Percentiles rank a stretch among this genome's conserved stretches.
These are phyloP conservation scores for Candida nanaspora DNA, from an alignment of 805 yeast species.

Conservation along the genomic window DNA sequence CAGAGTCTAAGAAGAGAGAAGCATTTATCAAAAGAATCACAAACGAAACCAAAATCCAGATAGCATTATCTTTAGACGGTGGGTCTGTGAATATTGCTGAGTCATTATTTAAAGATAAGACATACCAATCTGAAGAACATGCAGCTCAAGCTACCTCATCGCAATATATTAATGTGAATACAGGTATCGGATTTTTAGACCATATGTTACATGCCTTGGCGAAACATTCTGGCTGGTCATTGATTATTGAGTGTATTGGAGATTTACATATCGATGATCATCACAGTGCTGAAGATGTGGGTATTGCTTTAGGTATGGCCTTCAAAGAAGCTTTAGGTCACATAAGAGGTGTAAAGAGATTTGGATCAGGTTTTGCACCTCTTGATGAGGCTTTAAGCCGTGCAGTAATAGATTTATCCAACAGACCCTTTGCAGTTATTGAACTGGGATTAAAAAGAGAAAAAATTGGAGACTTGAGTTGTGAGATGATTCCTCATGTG, in stretches of 20 bases:
- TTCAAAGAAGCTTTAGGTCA: slow-evolving; percentile 87
- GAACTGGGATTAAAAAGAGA: slow-evolving; percentile 89
- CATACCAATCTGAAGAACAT: slow-evolving; percentile 34
- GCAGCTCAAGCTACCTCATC: slow-evolving; percentile 65
- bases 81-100: slow-evolving; percentile 62
- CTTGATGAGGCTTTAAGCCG: slow-evolving; percentile 92
- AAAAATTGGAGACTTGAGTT: slow-evolving; percentile 82
- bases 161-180: slow-evolving; percentile 73
- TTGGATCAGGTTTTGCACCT: slow-evolving; percentile 92
- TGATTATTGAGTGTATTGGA: slow-evolving; percentile 84
- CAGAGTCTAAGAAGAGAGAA: slow-evolving; percentile 12
- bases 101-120: slow-evolving; percentile 41
- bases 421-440: slow-evolving; percentile 85
- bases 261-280: slow-evolving; percentile 96
- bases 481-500: slow-evolving; percentile 98
- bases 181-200: slow-evolving; percentile 93
- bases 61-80: slow-evolving; percentile 79
- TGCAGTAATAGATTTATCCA: slow-evolving; percentile 93
- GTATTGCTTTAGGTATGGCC: slow-evolving; percentile 84
- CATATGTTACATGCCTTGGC: slow-evolving; percentile 98
- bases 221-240: slow-evolving; percentile 94
- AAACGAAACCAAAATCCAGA: slow-evolving; percentile 89
- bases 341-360: slow-evolving; percentile 84
- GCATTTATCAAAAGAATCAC: slow-evolving; percentile 64
- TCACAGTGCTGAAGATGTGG: slow-evolving; percentile 94